A percentile compares a stretch with the other conserved stretches of the same genome.
phyloP scores from a whole-genome alignment of 768 basidiomycete genomes.

The Cytidiella melzeri region DNA sequence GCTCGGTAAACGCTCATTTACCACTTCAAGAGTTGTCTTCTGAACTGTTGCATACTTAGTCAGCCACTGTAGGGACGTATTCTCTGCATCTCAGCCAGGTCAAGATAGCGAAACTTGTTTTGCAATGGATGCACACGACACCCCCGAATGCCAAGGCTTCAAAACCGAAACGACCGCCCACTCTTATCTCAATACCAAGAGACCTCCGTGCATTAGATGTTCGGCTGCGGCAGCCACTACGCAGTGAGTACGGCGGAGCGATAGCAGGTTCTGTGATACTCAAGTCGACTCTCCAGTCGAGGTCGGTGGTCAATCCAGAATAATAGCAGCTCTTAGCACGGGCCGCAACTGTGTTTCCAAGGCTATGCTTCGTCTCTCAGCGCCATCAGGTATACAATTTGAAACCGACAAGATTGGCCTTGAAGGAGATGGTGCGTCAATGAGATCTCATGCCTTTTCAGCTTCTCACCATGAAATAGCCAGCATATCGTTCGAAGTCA shows the following conservation, averaged over 20 bases:
- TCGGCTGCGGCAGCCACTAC: conserved; percentile 49
- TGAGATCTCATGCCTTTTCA: not conserved
- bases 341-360: conserved; percentile 62
- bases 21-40: not conserved
- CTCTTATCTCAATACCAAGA: conserved; percentile 54
- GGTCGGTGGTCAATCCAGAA: conserved; percentile 49
- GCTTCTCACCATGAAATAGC: not conserved
- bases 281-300: conserved; percentile 42
- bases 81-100: conserved; percentile 63
- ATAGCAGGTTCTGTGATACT: too few relatives aligned
- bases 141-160: conserved; percentile 21
- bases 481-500: conserved; percentile 25
- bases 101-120: conserved; percentile 52
- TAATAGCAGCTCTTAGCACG: conserved; percentile 54
- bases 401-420: conserved; percentile 35
- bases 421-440: conserved; percentile 29
- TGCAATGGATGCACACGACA: conserved; percentile 53
- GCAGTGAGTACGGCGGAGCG: conserved; percentile 20
- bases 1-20: conserved; percentile 52
- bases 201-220: conserved; percentile 62
- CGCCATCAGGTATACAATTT: conserved; percentile 49
- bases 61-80: conserved; percentile 63
- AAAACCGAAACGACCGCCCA: conserved; percentile 27
- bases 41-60: conserved; percentile 34
- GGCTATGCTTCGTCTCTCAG: conserved; percentile 47